Conservation (phyloP, 371 early-diverging fungal species). For the Dinochytrium kinnereticum region DNA sequence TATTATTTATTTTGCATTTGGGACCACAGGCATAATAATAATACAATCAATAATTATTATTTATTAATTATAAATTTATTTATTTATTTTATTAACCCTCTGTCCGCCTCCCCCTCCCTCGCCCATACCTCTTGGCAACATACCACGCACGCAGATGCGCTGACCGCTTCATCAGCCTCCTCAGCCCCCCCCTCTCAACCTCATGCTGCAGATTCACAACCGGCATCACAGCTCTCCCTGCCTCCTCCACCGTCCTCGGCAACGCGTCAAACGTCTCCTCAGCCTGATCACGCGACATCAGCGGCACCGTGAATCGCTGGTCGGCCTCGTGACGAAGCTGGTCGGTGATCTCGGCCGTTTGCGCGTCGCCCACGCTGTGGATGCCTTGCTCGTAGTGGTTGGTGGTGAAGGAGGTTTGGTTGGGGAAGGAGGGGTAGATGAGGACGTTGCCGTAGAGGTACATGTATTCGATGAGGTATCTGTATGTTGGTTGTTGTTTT, state of each 20-base stretch:
- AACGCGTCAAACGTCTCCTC: constrained; percentile 6
- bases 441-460: constrained; percentile 22
- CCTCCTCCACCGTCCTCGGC: not conserved
- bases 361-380: constrained; percentile 38
- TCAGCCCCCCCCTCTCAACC: not conserved
- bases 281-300: constrained; percentile 15
- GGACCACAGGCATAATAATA: no score
- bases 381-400: constrained; percentile 47
- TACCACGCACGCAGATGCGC: not conserved
- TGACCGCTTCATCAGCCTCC: not conserved
- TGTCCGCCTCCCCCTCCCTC: not conserved
- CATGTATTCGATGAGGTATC: constrained; percentile 43
- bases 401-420: constrained; percentile 40
- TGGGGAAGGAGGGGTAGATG: constrained; percentile 39
- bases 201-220: constrained; percentile 16
- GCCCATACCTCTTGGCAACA: not conserved
- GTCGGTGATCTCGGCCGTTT: constrained; percentile 21
- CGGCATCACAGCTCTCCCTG: not conserved
- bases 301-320: constrained; percentile 39
- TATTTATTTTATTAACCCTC: constrained; percentile 12
- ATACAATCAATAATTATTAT: not conserved
- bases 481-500: no score
- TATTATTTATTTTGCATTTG: not conserved
- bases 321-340: constrained; percentile 25
- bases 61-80: not conserved